These are phyloP conservation scores for Penicillium mononematosum DNA, from an alignment of 495 filamentous ascomycete species.

Conservation along the genomic window DNA sequence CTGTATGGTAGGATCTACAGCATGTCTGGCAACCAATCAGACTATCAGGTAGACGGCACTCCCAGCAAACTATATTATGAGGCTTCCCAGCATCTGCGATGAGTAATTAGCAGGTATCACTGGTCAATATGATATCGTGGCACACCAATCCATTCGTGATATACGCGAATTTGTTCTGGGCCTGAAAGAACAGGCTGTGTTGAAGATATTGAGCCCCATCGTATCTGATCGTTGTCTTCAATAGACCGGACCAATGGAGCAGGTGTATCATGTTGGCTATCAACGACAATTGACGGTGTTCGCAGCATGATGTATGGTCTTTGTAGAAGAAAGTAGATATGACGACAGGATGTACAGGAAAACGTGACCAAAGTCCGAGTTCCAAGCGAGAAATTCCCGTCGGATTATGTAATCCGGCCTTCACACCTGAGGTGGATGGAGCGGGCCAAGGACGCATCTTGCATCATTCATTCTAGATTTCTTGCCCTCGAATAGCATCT, in stretches of 20 bases:
- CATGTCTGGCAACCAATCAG: constrained; percentile 34
- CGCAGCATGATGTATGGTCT: constrained; percentile 6
- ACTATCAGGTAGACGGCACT: constrained; percentile 29
- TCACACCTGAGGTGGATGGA: no score
- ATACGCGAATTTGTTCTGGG: constrained; percentile 26
- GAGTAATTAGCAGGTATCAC: background rate
- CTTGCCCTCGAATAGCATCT: background rate
- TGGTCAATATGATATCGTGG: background rate
- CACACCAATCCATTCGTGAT: constrained; percentile 35
- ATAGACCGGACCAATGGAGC: constrained; percentile 9
- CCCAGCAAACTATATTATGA: constrained; percentile 35
- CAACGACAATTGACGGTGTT: background rate
- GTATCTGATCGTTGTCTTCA: constrained; percentile 13
- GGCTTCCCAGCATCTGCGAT: constrained; percentile 29
- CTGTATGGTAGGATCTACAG: constrained; percentile 36
- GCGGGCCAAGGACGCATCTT: background rate
- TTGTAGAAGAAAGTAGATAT: constrained; percentile 5
- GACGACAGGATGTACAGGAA: constrained; percentile 15
- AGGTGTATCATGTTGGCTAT: background rate
- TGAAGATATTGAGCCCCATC: constrained; percentile 14
- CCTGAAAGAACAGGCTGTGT: constrained; percentile 15
- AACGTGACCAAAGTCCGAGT: background rate
- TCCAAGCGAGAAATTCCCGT: constrained; percentile 2
- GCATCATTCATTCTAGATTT: constrained; percentile 8
- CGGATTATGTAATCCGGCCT: background rate